phyloP scores from a whole-genome alignment of 768 basidiomycete species.

The Hysterangium stoloniferum region DNA sequence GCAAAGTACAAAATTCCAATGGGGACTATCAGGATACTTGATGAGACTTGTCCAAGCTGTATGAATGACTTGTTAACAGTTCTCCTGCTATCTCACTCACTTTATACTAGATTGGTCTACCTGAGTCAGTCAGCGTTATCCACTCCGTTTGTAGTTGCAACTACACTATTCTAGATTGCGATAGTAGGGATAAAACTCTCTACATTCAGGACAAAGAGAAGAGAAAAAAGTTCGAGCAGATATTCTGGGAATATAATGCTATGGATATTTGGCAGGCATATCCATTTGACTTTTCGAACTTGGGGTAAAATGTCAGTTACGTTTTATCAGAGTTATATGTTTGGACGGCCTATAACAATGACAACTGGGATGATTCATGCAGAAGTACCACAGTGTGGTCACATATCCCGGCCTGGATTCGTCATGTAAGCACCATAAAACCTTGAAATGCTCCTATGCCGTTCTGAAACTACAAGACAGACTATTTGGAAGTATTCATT shows the following conservation, averaged over 20 bases:
- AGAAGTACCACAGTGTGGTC: not conserved
- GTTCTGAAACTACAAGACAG: too few species aligned
- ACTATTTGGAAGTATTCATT: slow-evolving; percentile 10
- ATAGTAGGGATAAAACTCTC: too few species aligned
- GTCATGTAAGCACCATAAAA: slow-evolving; percentile 5
- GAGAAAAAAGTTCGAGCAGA: not conserved
- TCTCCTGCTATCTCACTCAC: not conserved
- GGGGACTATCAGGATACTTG: slow-evolving; percentile 1
- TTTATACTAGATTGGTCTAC: too few species aligned
- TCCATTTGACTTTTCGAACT: too few species aligned
- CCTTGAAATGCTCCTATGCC: not conserved
- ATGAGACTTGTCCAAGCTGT: slow-evolving; percentile 3
- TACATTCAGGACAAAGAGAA: too few species aligned
- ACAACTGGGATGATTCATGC: not conserved
- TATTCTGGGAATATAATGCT: slow-evolving; percentile 9
- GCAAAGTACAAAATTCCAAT: slow-evolving; percentile 6
- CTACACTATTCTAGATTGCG: too few species aligned
- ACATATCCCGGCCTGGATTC: not conserved
- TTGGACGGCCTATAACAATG: slow-evolving; percentile 10
- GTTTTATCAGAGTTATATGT: slow-evolving; percentile 9
- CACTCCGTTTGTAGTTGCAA: too few species aligned
- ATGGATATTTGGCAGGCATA: slow-evolving; percentile 9
- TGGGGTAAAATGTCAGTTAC: not conserved
- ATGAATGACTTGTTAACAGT: not conserved
- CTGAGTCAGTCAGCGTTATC: too few species aligned